Base-by-base conservation (phyloP, 2,329 filamentous ascomycete species). In the Botrytis byssoidea region DNA sequence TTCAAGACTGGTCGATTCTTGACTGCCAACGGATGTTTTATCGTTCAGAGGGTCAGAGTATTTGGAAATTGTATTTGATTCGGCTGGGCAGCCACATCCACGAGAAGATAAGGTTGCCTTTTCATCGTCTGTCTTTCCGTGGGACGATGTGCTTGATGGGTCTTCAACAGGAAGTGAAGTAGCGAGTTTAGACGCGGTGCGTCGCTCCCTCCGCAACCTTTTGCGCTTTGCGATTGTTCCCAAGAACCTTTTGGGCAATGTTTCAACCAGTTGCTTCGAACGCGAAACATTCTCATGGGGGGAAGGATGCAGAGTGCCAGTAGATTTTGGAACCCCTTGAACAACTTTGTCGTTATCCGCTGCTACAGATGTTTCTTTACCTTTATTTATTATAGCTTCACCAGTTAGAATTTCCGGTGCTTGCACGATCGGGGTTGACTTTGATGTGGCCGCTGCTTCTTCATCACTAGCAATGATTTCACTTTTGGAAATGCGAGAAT, bases 1-100 rank as follows among this genome's bases (percentile, higher is more conserved):
- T 60, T 70, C 68, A 37, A 69, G 66, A 32, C 48, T 57, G 22
- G n/a, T 35, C 42, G 48, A 69, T 40, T 69, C 66, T 42, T 42
- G 48, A 44, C 66, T 69, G 37, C 22, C n/a, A 25, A 32, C n/a
- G 48, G 18, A 32, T 32, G 18, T 25, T 42, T 44, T 37, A 44
- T 25, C 18, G 6, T 6, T 57, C 7, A 18, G n/a, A 25, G n/a
- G n/a, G 4, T 57, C 37, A 42, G n/a, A n/a, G 4, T 20, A 32
- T 12, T 22, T 25, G 6, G 22, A 12, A 6, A n/a, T 12, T 44
- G 6, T 32, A 57, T 42, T 37, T 25, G 25, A 35, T 57, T 25
- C 18, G 16, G 5, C n/a, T 4, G 20, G 10, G 35, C 25, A 5
- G 14, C 18, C n/a, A 40, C 16, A 57, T 22, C 20, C 48, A 29